Conservation (phyloP, 768 basidiomycete species). For the Boletus vinaceobasis region DNA sequence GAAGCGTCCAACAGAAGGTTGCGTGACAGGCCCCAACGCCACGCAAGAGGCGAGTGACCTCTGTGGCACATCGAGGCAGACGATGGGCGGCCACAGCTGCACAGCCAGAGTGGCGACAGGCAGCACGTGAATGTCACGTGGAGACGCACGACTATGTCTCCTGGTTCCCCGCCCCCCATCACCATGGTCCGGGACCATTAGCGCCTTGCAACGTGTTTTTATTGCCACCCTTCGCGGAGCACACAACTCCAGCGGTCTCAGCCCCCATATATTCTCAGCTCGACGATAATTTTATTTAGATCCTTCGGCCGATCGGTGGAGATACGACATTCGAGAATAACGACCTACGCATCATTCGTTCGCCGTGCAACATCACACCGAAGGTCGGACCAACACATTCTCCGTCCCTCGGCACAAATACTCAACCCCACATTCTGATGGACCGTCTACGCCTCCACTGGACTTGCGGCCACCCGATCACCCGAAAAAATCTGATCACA, state of each 20-base stretch:
- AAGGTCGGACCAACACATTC: neutral
- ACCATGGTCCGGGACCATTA: neutral
- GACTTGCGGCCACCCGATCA: neutral
- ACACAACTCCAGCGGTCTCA: neutral
- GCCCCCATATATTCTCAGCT: neutral
- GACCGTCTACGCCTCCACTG: neutral
- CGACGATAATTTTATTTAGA: neutral
- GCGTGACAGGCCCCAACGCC: too few relatives aligned
- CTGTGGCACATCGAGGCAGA: too few relatives aligned
- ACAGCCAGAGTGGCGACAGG: too few relatives aligned
- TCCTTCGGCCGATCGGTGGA: neutral
- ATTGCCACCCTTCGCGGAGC: neutral
- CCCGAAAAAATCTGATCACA: neutral
- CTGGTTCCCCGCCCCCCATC: too few relatives aligned
- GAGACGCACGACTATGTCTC: too few relatives aligned
- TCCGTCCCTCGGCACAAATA: neutral
- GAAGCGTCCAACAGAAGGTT: too few relatives aligned
- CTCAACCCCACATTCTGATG: neutral
- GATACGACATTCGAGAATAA: neutral
- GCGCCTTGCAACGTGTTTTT: neutral
- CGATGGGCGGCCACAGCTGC: too few relatives aligned
- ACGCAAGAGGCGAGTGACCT: too few relatives aligned
- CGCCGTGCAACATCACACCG: neutral
- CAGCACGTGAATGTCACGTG: conserved; percentile 23
- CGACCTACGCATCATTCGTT: neutral